Conservation (phyloP, 495 filamentous ascomycete species). For the Daldinia loculata region DNA sequence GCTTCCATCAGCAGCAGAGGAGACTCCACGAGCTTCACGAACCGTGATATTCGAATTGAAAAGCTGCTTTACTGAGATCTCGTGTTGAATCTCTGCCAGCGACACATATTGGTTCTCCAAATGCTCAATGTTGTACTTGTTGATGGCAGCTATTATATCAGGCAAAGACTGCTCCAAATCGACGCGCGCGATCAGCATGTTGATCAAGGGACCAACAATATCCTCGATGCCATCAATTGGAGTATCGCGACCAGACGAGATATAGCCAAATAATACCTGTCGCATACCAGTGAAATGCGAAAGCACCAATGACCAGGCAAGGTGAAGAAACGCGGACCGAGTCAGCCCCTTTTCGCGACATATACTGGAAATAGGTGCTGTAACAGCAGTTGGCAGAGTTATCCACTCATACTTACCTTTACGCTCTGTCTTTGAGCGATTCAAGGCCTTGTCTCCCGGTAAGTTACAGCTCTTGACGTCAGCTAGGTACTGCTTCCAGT, state of each 20-base stretch:
- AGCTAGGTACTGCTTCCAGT: not conserved
- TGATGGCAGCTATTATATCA: slow-evolving; percentile 53
- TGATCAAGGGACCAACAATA: not conserved
- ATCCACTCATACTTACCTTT: slow-evolving; percentile 42
- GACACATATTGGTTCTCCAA: slow-evolving; percentile 2
- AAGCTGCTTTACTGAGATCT: not conserved
- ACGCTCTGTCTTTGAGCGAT: slow-evolving; percentile 6
- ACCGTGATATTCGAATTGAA: not conserved
- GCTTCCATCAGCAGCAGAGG: not conserved
- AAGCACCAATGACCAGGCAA: slow-evolving; percentile 52
- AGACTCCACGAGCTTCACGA: not conserved
- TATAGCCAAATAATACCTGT: not conserved
- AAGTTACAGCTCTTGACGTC: not conserved
- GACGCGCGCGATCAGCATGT: slow-evolving; percentile 29
- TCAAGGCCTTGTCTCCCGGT: not conserved
- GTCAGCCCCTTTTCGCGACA: not conserved
- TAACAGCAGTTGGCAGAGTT: not conserved
- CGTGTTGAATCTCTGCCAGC: slow-evolving; percentile 1
- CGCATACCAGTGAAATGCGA: slow-evolving; percentile 40
- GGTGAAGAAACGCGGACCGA: slow-evolving; percentile 40
- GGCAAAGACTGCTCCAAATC: slow-evolving; percentile 53
- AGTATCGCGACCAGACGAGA: not conserved
- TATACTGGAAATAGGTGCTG: not conserved
- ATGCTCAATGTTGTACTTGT: slow-evolving; percentile 61
- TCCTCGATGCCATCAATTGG: not conserved